Conservation (phyloP, 1,139 yeast species). For the Nakaseomyces delphensis region DNA sequence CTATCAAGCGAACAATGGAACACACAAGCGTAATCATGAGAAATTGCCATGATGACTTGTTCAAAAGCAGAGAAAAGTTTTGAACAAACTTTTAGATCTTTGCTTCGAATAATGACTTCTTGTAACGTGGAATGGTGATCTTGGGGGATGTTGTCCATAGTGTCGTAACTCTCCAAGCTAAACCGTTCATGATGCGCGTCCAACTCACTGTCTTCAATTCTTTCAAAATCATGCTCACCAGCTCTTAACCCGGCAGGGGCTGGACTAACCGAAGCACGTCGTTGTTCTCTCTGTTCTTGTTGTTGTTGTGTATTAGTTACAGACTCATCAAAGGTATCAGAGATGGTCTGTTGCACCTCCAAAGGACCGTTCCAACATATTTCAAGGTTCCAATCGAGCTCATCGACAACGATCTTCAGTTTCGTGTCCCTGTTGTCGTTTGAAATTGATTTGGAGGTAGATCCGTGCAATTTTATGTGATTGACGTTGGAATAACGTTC, state of each 20-base stretch:
- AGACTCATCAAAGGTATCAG: conserved; percentile 1
- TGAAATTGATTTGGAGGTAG: conserved; percentile 6
- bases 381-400: conserved; percentile 29
- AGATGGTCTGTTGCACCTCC: conserved; percentile 9
- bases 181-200: neutral
- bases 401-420: conserved; percentile 25
- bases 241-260: neutral
- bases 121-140: conserved; percentile 21
- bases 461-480: conserved; percentile 21
- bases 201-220: conserved; percentile 3
- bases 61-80: conserved; percentile 28
- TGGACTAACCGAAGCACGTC: neutral
- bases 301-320: conserved; percentile 9
- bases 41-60: conserved; percentile 28
- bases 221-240: neutral
- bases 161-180: conserved; percentile 8
- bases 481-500: conserved; percentile 28
- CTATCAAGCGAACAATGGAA: conserved; percentile 30
- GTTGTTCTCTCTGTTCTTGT: neutral
- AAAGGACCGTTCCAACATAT: conserved; percentile 31
- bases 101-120: conserved; percentile 24
- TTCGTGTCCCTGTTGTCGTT: conserved; percentile 12
- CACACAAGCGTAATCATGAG: conserved; percentile 30
- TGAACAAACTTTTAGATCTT: conserved; percentile 31
- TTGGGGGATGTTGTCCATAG: conserved; percentile 10